Evolutionary conservation across 2,329 filamentous ascomycete species (phyloP), one percentile per base, ranked within the genome.

Genomic region (Sporothrix phasma): DNA sequence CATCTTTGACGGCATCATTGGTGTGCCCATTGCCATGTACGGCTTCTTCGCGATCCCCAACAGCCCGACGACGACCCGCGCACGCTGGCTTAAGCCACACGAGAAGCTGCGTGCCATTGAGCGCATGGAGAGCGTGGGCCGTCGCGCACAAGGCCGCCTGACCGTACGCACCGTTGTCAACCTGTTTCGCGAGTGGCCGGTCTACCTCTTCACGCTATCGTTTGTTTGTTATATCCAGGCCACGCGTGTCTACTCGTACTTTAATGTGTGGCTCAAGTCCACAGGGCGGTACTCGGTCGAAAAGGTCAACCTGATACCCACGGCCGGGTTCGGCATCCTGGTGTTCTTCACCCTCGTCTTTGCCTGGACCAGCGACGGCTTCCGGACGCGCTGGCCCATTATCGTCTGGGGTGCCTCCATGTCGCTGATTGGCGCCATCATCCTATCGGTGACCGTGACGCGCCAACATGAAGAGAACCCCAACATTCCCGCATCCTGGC

Each of bases 291-390:
- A 76, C 65, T 77, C 76, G 56, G 68, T 73, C 4, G 76, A 76
- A 37, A 75, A 81, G 26, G 81, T 83, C 61, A 80, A 80, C 49
- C 77, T 73, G 41, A 77, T 78, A 45, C 76, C 77, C 0, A 78
- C 76, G 0, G 72, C 73, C 1, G 74, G 66, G 34, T 67, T 62
- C 26, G 66, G 65, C 31, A 31, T 68, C 7, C 63, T 59, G 24
- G 59, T 82, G 0, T 72, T 81, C 17, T 76, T 76, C 3, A 82
- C 81, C 0, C 71, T 84, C 1, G 69, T 76, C 6, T 81, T 80
- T 65, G 81, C 80, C 7, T 83, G 80, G 80, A 75, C 75, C 15
- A 81, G 79, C 7, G 81, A 83, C 69, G 74, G 75, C 0, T 67
- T 81, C 15, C 72, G 80, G 6, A 74, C 71, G 2, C 74, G 81